Conservation (phyloP, 139 green algal species). For the Spirogloea muscicola region DNA sequence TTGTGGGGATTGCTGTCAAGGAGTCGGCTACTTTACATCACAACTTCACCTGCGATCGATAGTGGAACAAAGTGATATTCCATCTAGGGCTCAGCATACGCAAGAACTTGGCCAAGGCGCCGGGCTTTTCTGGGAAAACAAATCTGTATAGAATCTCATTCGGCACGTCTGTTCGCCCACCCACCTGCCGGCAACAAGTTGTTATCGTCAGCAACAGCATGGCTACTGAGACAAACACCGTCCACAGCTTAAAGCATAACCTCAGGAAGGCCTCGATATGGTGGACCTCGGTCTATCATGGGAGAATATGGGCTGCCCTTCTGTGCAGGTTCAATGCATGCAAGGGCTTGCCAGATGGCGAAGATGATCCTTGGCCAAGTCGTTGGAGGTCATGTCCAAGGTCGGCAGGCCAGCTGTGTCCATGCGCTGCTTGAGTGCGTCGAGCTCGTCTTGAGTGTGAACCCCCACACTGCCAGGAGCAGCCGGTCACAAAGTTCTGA, state of each 20-base stretch:
- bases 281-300: neutral
- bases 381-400: conserved; percentile 67
- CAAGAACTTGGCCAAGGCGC: conserved; percentile 82
- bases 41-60: conserved; percentile 60
- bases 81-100: conserved; percentile 66
- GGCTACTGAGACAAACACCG: neutral
- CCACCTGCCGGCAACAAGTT: conserved; percentile 26
- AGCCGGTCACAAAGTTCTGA: neutral
- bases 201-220: neutral
- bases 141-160: conserved; percentile 74
- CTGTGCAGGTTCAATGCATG: neutral
- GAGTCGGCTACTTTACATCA: neutral
- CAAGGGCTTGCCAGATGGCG: conserved; percentile 78
- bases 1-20: neutral
- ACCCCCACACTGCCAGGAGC: conserved; percentile 37
- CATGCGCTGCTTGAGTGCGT: conserved; percentile 64
- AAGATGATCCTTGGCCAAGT: conserved; percentile 76
- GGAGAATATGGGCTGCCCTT: neutral
- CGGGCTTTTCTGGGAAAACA: conserved; percentile 85
- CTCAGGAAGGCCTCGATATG: no score
- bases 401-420: conserved; percentile 58
- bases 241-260: neutral
- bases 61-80: conserved; percentile 97
- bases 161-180: conserved; percentile 59
- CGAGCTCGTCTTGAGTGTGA: conserved; percentile 19